Evolutionary conservation across 2,329 filamentous ascomycete species (phyloP).

Genomic region (Stromatinia cepivora): DNA sequence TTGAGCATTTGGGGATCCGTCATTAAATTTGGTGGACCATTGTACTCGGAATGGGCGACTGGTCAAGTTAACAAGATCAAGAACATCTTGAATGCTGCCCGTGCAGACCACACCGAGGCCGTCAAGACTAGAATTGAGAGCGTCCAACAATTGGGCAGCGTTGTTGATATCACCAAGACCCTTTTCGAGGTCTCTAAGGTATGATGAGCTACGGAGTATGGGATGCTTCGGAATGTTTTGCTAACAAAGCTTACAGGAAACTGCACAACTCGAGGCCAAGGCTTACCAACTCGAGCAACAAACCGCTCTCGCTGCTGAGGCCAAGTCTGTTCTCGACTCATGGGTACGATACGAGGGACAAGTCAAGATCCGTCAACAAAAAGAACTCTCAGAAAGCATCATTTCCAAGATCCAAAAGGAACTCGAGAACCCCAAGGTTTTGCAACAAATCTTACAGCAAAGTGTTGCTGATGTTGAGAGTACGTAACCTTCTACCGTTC

Average conservation of each 20-base stretch:
- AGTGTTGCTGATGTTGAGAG: conserved; percentile 95
- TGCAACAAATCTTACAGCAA: conserved; percentile 98
- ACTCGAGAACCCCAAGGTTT: conserved; percentile 93
- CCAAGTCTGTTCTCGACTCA: conserved; percentile 92
- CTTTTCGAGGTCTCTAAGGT: conserved; percentile 99
- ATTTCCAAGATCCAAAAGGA: conserved; percentile 99
- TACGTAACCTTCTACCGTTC: conserved; percentile 49
- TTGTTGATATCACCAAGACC: conserved; percentile 95
- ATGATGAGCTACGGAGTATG: conserved; percentile 38
- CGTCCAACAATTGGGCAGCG: conserved; percentile 90
- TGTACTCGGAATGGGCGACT: conserved; percentile 91
- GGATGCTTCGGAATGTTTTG: background rate
- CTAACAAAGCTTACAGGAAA: conserved; percentile 57
- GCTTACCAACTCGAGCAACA: conserved; percentile 97
- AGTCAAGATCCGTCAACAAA: conserved; percentile 98
- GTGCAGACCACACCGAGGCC: conserved; percentile 90
- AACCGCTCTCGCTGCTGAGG: conserved; percentile 87
- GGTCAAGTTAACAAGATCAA: conserved; percentile 88
- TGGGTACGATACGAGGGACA: conserved; percentile 99
- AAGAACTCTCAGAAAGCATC: conserved; percentile 86
- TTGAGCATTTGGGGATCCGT: conserved; percentile 89
- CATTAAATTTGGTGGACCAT: conserved; percentile 89
- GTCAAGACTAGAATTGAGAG: conserved; percentile 93
- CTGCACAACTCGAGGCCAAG: conserved; percentile 91
- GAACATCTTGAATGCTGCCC: conserved; percentile 89